Base-by-base conservation (phyloP, 768 basidiomycete species). In the Sporobolomyces pararoseus region DNA sequence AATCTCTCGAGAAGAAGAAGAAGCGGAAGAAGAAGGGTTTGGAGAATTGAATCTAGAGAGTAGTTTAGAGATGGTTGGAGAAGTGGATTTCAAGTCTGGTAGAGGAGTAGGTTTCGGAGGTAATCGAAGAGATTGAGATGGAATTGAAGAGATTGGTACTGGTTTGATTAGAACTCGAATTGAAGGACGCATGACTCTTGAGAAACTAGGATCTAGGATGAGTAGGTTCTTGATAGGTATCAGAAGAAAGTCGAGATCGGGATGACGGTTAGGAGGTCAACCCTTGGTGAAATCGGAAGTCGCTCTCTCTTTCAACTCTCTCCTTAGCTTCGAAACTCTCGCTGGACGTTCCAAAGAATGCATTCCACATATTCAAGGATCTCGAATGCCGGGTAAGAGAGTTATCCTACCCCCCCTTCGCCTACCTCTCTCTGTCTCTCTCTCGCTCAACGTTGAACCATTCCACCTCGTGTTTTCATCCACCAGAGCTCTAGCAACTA, bases 401-500 rank as follows among this genome's bases (percentile, higher is more conserved):
- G n/a, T n/a, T n/a, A n/a, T n/a, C n/a, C n/a, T n/a, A n/a, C n/a
- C n/a, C n/a, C n/a, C n/a, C 55, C 62, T 27, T n/a, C 14, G 12
- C 85, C 88, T 7, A 19, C 21, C 1, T 17, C 58, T 85, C 88
- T 76, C 79, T 86, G 73, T 23, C 57, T 47, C 81, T 9, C 82
- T 91, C 29, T 82, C 91, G 46, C 86, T 80, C 39, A 42, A 42
- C 39, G 17, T 17, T 42, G 17, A 42, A 42, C 39, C 17, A 9
- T 17, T 42, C 17, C 39, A n/a, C n/a, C n/a, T n/a, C n/a, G n/a
- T n/a, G 39, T 42, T 9, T 42, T 17, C 39, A 9, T 42, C 39
- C 0, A 83, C 85, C 69, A 85, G 94, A 60, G 85, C 92, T 0
- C 78, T 91, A 10, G 88, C 89, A 3, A 87, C 90, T 1, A 83